A percentile compares a stretch with the other conserved stretches of the same genome.
These are phyloP conservation scores for Smithsoniella earleae DNA, from an alignment of 163 green algal species.

Conservation along the genomic window DNA sequence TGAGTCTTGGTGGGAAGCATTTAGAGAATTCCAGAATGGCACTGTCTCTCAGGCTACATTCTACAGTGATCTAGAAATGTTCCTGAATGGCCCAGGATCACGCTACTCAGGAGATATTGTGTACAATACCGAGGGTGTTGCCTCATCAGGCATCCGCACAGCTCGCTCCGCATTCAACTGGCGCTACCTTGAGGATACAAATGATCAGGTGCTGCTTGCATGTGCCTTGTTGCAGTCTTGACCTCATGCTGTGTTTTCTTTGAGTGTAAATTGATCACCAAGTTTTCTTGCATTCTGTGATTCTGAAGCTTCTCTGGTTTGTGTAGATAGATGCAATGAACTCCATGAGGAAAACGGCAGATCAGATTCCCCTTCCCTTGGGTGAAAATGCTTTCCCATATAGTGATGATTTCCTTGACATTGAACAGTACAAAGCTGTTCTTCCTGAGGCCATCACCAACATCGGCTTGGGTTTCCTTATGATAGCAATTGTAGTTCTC, in stretches of 20 bases:
- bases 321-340: conserved; percentile 9
- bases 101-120: background rate
- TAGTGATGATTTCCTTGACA: conserved; percentile 33
- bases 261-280: no score
- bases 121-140: no score
- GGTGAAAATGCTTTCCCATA: conserved; percentile 32
- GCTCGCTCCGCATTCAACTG: conserved; percentile 16
- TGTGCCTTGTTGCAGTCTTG: background rate
- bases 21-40: background rate
- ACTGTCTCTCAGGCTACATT: background rate
- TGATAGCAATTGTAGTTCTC: conserved; percentile 42
- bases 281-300: background rate
- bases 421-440: conserved; percentile 45
- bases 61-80: background rate
- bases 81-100: background rate
- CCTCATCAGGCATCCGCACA: background rate
- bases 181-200: background rate
- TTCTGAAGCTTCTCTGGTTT: background rate
- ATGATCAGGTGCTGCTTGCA: background rate
- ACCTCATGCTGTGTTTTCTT: background rate
- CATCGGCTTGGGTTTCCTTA: conserved; percentile 38
- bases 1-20: conserved; percentile 20
- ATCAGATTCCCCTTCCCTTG: conserved; percentile 3
- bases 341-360: background rate
- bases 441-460: conserved; percentile 36